Evolutionary conservation across 1,284 basidiomycete genomes (phyloP), one percentile per base, ranked within the genome.

Genomic region (Mixia osmundae): DNA sequence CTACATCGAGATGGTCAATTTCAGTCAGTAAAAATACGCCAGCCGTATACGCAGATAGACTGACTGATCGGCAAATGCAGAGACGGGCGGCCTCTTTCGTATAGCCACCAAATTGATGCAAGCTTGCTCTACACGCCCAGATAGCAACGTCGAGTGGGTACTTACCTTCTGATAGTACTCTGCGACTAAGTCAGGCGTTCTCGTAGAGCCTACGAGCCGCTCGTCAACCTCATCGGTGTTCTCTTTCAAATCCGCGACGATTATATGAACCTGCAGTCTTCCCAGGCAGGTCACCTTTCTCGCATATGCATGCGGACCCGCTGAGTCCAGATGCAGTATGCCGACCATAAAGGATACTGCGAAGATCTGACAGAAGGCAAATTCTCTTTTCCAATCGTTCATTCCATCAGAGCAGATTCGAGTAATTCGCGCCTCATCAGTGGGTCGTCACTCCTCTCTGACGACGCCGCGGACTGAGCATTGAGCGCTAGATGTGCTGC

Each of bases 231-330:
- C 8, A 77, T 97, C 44, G 83, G 89, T 2, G 69, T 95, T 11
- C 78, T 73, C 50, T 95, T 89, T 55, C 91, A 97, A 56, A 91
- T 99, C 46, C 64, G 87, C 18, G 91, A 99, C 54, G 89, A 99
- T 54, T 82, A 89, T 42, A 80, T 91, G 75, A 97, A 97, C 53
- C 61, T 97, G 23, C 75, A 87, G 50, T 82, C 76, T 32, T 67
- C 67, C 18, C 68, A 80, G 61, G 82, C 79, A 46, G 25, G 55
- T 44, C 19, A 36, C 30, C n/a, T 40, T 12, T 16, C 10, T 26
- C 5, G 28, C 23, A 24, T 9, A 9, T 40, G 5, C 11, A 18
- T n/a, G 11, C 4, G 10, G 5, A 20, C 5, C 20, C 8, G 20
- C 22, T 24, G 21, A 33, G 16, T 30, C 16, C 15, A 2, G 19